phyloP scores from a whole-genome alignment of 2,329 filamentous ascomycete species.

The Aureobasidium sp. region DNA sequence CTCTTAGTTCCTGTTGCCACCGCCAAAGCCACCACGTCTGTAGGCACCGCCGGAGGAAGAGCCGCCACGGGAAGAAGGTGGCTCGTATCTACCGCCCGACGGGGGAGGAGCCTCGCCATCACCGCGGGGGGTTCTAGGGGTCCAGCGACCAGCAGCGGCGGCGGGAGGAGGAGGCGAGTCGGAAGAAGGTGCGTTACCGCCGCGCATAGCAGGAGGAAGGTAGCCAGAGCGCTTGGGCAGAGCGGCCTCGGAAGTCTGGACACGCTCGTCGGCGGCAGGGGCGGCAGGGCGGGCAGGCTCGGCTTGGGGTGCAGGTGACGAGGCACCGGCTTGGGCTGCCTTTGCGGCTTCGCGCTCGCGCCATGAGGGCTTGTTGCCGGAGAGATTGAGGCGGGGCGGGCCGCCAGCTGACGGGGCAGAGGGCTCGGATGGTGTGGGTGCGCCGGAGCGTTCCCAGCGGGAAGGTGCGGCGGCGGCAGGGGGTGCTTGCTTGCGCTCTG shows the following conservation, averaged over 20 bases:
- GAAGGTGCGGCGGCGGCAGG: slow-evolving; percentile 33
- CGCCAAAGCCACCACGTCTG: slow-evolving; percentile 18
- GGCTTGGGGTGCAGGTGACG: slow-evolving; percentile 28
- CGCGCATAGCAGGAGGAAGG: slow-evolving; percentile 40
- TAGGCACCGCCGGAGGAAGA: slow-evolving; percentile 18
- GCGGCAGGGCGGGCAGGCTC: slow-evolving; percentile 28
- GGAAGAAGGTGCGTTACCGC: slow-evolving; percentile 25
- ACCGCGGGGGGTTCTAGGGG: slow-evolving; percentile 18
- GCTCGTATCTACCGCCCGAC: slow-evolving; percentile 22
- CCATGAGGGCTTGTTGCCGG: slow-evolving; percentile 61
- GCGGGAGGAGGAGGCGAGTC: slow-evolving; percentile 7
- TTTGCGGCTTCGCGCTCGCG: slow-evolving; percentile 61
- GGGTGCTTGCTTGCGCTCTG: slow-evolving; percentile 51
- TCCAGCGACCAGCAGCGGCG: slow-evolving; percentile 6
- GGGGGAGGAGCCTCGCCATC: slow-evolving; percentile 22
- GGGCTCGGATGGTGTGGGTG: slow-evolving; percentile 34
- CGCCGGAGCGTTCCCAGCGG: slow-evolving; percentile 33
- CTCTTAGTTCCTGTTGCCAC: slow-evolving; percentile 8
- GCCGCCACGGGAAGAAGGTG: slow-evolving; percentile 21
- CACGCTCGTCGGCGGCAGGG: slow-evolving; percentile 29
- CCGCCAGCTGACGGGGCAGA: slow-evolving; percentile 44
- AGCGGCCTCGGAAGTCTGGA: slow-evolving; percentile 34
- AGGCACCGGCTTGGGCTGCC: slow-evolving; percentile 27
- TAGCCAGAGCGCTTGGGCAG: slow-evolving; percentile 37
- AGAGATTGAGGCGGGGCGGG: slow-evolving; percentile 56